Evolutionary conservation across 2,329 filamentous ascomycete genomes (phyloP), one percentile per base, ranked within the genome.

Genomic region (Pseudofabraea citricarpa): DNA sequence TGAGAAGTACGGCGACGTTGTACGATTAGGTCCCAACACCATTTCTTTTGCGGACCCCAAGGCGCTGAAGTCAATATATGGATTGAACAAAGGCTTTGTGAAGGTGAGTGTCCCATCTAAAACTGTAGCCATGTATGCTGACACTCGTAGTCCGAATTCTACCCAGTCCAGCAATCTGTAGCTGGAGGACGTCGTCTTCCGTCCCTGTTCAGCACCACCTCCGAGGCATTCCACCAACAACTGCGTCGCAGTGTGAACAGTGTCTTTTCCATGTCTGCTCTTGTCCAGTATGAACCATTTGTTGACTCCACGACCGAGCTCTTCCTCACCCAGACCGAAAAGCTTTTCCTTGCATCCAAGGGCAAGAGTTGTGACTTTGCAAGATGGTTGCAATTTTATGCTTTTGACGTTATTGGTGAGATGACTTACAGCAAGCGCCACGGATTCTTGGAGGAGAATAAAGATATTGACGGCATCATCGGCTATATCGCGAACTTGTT

Each of bases 371-470:
- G 81, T 56, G 77, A 87, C 56, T 83, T 88, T 44, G 78, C 79
- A 2, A 69, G 72, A 45, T 90, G 86, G 86, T 66, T 90, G 45
- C 86, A 90, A 56, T 90, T 82, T 59, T 90, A 87, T 53, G 87
- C 87, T 0, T 90, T 90, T 56, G 87, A 90, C 57, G 85, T 90
- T 12, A 89, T 89, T 49, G 85, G 85, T 5, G 81, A 87, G 48
- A 77, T 90, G 56, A 89, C 85, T 0, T 90, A 87, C 65, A 81
- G 79, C 60, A 87, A 87, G 60, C 73, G 83, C 0, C 75, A 89
- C 45, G 87, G 87, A 0, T 90, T 90, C 51, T 66, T 90, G 2
- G 85, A 90, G 61, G 74, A 77, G 57, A 83, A 87, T 40, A 73
- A 82, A 57, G 87, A 90, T 49, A 79, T 90, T 10, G 84, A 87